Evolutionary conservation across 1,284 basidiomycete genomes (phyloP), one percentile per base, ranked within the genome.

Genomic region (Boletus putidus): DNA sequence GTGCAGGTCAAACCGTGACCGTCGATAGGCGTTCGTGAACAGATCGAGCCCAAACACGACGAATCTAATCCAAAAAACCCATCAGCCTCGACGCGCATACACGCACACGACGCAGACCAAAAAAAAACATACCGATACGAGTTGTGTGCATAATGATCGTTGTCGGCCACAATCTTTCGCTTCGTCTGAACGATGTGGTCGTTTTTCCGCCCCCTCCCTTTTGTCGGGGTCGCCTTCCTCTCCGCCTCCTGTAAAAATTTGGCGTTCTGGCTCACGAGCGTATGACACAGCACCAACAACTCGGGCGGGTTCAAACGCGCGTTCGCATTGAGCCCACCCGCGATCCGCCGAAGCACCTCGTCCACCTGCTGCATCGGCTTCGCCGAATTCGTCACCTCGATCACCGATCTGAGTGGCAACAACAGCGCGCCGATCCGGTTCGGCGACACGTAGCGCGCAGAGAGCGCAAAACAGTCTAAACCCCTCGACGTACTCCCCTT

Each of bases 1-100:
- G 33, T 85, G 84, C 71, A 96, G 89, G 71, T 96, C 89, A 68
- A 98, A 97, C 35, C 88, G 88, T 63, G 87, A 88, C 15, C 94
- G 85, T 39, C 92, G 86, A 70, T 94, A 86, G 1, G 94, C 93
- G 4, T 93, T 94, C 65, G 91, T 86, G 68, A 99, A 91, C 15
- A 99, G 79, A 61, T 99, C 96, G 23, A 99, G 81, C 49, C 97
- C 97, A 64, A 99, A 94, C 3, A 86, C 84, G 49, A 98, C 87
- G 67, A 99, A 99, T 55, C 93, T 95, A 71, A 72, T 68, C 5
- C 64, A 3, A 60, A 29, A 3, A 27, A n/a, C 1, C n/a, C 47
- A 23, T 74, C 49, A 68, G 60, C 23, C 52, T 3, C 20, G 45
- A 57, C n/a, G 31, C 37, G 27, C 49, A 51, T 35, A 59, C 11